Conservation (phyloP, 2,329 filamentous ascomycete species). For the Fusarium ramigenum region DNA sequence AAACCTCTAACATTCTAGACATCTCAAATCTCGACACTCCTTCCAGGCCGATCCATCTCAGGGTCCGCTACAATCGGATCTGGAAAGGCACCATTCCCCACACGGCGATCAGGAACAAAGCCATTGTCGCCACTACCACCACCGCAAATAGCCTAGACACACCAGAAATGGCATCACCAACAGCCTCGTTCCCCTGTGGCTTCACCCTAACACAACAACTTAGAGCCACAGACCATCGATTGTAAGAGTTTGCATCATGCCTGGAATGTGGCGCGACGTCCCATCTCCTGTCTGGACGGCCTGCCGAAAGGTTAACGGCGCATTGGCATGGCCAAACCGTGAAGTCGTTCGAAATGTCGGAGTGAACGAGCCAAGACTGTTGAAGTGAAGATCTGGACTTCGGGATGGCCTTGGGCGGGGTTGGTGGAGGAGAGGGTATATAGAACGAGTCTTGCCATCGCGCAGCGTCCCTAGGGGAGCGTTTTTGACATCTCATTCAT, state of each 20-base stretch:
- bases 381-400: neutral
- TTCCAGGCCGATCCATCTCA: accelerated
- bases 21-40: neutral
- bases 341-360: neutral
- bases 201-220: neutral
- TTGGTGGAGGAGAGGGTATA: conserved; percentile 6
- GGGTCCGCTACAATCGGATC: neutral
- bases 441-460: neutral
- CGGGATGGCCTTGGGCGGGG: neutral
- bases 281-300: neutral
- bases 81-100: neutral
- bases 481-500: neutral
- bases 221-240: neutral
- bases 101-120: conserved; percentile 16
- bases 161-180: neutral
- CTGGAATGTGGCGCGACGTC: conserved; percentile 25
- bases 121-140: conserved; percentile 9
- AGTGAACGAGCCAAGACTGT: neutral
- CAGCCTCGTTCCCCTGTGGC: conserved; percentile 1
- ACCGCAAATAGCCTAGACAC: conserved; percentile 5
- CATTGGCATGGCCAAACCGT: neutral
- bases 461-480: neutral
- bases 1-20: neutral
- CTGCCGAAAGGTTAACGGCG: conserved; percentile 23
- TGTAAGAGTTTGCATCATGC: neutral